A percentile compares a stretch with the other conserved stretches of the same genome.
Conservation (phyloP, 2,329 filamentous ascomycete species). For the Paecilomyces dactylethromorphus region DNA sequence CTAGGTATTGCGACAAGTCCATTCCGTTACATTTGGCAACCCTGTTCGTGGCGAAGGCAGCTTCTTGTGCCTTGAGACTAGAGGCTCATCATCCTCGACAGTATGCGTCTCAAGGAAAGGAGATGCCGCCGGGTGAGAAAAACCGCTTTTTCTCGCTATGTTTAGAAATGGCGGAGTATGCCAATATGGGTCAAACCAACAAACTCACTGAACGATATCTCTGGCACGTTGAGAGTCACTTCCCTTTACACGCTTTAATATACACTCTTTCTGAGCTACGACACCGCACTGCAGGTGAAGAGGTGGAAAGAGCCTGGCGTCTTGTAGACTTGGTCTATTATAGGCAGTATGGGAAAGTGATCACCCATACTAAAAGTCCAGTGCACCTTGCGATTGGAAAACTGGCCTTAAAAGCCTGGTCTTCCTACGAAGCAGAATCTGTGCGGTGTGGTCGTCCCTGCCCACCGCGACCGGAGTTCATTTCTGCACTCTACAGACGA, state of each 20-base stretch:
- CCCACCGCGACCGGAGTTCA: too few species aligned
- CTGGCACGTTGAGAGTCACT: slow-evolving; percentile 12
- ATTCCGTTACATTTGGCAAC: slow-evolving; percentile 42
- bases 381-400: too few species aligned
- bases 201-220: slow-evolving; percentile 21
- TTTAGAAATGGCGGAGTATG: neutral
- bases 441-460: too few species aligned
- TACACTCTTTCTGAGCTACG: slow-evolving; percentile 41
- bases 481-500: too few species aligned
- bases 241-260: slow-evolving; percentile 49
- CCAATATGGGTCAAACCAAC: slow-evolving; percentile 28
- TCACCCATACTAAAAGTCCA: too few species aligned
- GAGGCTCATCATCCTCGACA: slow-evolving; percentile 27
- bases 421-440: too few species aligned
- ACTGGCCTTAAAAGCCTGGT: too few species aligned
- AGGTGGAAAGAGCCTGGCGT: slow-evolving; percentile 37
- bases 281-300: slow-evolving; percentile 27
- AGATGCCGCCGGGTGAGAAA: slow-evolving; percentile 14
- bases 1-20: slow-evolving; percentile 30
- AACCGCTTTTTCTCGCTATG: slow-evolving; percentile 16
- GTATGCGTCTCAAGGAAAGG: slow-evolving; percentile 16
- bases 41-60: slow-evolving; percentile 37
- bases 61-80: slow-evolving; percentile 24
- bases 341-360: too few species aligned
- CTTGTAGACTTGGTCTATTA: too few species aligned